Evolutionary conservation across 768 basidiomycete species (phyloP), one percentile per base, ranked within the genome.

Genomic region (Tephrocybe rancida): DNA sequence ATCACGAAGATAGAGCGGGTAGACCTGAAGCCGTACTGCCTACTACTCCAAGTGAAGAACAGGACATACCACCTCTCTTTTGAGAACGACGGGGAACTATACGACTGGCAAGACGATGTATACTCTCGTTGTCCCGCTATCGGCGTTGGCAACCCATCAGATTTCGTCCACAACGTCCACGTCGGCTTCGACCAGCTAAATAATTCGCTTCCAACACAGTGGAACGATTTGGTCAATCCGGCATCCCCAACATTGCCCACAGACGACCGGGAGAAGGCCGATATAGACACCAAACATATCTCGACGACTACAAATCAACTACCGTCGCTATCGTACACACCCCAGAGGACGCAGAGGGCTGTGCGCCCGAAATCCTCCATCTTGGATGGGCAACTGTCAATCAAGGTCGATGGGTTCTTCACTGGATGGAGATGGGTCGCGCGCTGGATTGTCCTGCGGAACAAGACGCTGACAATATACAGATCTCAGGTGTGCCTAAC

Each of bases 381-480:
- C 25, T 71, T 87, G 22, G 76, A 76, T 47, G 92, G 85, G 22
- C 72, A 71, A 39, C 87, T 85, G 50, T 79, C 78, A 60, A 74
- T 91, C 60, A 92, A 90, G 74, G 89, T 90, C 64, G 86, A 88
- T 52, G 88, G 88, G 0, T 48, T 69, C 10, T 80, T 92, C 49
- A 81, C 85, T 11, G 85, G 86, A 49, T 89, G 86, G 74, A 73
- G 90, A 44, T 92, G 90, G 83, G 79, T 82, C 62, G 83, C 85
- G 64, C 83, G 86, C 58, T 93, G 86, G 85, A 69, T 93, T 41
- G 79, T 90, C 6, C 72, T 95, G 55, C 83, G 81, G 54, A 85
- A 85, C 27, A 75, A 82, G 53, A 73, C 81, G 25, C 68, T 95
- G 29, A 78, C 79, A 38, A 81, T 94, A 61, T 86, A 88, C 61